Evolutionary conservation across 2,329 filamentous ascomycete genomes (phyloP), one percentile per base, ranked within the genome.

Genomic region (Talaromyces sp.): DNA sequence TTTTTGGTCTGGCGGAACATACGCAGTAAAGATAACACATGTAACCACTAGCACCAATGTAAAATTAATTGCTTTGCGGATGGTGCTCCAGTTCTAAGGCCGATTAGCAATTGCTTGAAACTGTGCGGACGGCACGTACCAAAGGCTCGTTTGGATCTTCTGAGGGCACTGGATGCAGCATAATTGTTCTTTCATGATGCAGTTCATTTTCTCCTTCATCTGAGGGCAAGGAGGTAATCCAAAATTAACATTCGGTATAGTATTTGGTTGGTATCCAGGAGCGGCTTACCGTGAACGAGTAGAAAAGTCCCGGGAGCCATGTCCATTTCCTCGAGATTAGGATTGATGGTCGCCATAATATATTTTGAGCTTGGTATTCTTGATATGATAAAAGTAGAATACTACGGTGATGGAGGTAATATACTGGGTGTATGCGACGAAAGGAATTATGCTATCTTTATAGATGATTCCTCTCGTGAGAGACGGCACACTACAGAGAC

Each of bases 11-110:
- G 41, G 5, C 7, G 22, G 19, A 47, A 48, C 16, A 3, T 54
- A 62, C 60, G 60, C 45, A 9, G 60, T 62, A 8, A 62, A 62
- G 3, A 62, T 62, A 8, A 62, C 33, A 9, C 60, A 62, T 14
- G 45, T 35, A 63, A 82, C 82, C 60, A 78, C 79, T 22, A 73
- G 72, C 0, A 78, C 75, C 4, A 83, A 73, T 14, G 68, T 70
- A 65, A 78, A 82, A 63, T 83, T 82, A 62, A 77, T 52, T 5
- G 70, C 64, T 63, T 83, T 83, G 22, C 79, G 75, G 54, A 67
- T 64, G 54, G 69, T 75, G 16, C 75, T 74, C 82, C 82, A 83
- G 68, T 83, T 83, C 74, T 79, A 9, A n/a, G 41, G 6, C 2
- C 6, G 16, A 9, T 43, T n/a, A 43, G 41, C 13, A n/a, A n/a